Evolutionary conservation across 106 monocot species (phyloP), one percentile per base, ranked within the genome.

Genomic region (Dendrobium nobile): DNA sequence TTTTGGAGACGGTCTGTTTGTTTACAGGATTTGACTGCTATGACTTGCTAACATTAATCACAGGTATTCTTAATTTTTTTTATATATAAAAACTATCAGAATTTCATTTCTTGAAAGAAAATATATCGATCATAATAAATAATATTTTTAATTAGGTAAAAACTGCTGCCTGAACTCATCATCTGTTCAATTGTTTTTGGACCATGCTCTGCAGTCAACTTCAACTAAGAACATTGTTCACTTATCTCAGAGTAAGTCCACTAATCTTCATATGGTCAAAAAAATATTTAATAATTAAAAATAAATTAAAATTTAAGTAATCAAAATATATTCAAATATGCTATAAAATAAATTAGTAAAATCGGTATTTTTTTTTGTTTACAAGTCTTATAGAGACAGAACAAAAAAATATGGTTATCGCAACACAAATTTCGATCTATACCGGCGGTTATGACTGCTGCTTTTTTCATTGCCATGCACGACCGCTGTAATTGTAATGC

Each of bases 151-250:
- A 48, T 24, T 1, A 90, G 90, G 90, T 27, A 42, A 75, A 9
- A 91, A 91, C 58, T 91, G 91, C 87, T 91, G 91, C 81, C 88
- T 91, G 47, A 86, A 91, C 58, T 73, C 86, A 28, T 88, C 91
- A 13, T 17, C 86, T 15, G 76, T 91, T 7, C 54, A 84, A 18
- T 54, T 80, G 0, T 86, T 86, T 77, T 45, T 88, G 31, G 84
- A 86, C 31, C 82, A 91, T n/a, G 91, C 88, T 31, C 91, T 82
- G 4, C 91, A 91, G 40, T 17, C 88, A 42, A 82, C 91, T 1
- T 78, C 91, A 13, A 91, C 86, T 7, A 91, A 79, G 75, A 91
- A 85, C 79, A 82, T 91, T 82, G 58, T 91, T 17, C 91, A 91
- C 67, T 47, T 91, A 74, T 77, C 91, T 56, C 91, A 91, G 75